phyloP scores from a whole-genome alignment of 1,284 basidiomycete genomes.

The Ceratobasidium sp. region DNA sequence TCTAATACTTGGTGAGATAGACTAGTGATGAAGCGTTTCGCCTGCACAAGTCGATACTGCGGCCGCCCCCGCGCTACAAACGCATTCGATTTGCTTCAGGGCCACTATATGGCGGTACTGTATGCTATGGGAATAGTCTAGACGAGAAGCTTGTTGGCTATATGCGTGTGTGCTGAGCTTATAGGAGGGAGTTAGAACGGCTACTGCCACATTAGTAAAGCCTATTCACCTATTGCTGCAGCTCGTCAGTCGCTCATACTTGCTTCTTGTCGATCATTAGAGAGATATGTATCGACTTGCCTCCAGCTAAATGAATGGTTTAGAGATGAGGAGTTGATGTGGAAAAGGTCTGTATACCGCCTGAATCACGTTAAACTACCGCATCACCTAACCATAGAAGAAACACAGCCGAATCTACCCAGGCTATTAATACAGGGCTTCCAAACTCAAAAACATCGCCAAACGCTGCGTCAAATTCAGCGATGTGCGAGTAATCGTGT shows the following conservation, averaged over 20 bases:
- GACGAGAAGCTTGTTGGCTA: no score
- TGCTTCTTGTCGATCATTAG: conserved; percentile 48
- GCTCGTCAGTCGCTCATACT: not conserved
- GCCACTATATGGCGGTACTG: no score
- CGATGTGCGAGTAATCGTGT: not conserved
- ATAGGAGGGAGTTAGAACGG: no score
- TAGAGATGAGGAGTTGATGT: conserved; percentile 54
- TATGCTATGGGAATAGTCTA: no score
- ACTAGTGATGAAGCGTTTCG: no score
- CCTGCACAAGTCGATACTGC: no score
- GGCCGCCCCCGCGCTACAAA: no score
- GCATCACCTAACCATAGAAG: not conserved
- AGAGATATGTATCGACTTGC: conserved; percentile 44
- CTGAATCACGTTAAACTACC: not conserved
- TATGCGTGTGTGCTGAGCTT: no score
- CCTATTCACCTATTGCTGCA: not conserved
- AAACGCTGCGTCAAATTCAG: conserved; percentile 41
- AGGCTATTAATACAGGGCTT: conserved; percentile 44
- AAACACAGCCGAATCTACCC: conserved; percentile 54
- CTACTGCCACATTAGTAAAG: conserved; percentile 55
- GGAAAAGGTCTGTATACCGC: conserved; percentile 50
- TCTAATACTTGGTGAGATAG: no score
- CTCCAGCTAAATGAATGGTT: conserved; percentile 41
- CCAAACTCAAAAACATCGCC: conserved; percentile 24
- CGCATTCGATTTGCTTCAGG: no score